These are phyloP conservation scores for Argentina anserina DNA, from an alignment of 306 rosid species.

Conservation along the genomic window DNA sequence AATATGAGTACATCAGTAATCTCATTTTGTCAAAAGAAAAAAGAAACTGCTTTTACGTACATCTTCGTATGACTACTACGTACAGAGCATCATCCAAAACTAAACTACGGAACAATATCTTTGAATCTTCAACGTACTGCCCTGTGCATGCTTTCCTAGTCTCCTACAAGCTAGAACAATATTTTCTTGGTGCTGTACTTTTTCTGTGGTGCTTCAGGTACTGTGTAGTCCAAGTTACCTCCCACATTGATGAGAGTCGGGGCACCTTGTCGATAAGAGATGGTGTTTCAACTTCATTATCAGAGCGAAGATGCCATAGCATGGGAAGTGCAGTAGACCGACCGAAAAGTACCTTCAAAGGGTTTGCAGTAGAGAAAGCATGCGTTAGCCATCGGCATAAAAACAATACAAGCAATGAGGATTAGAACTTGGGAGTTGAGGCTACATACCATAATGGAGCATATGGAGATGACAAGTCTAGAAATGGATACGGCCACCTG, in stretches of 20 bases:
- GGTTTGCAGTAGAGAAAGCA: not conserved
- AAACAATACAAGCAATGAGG: constrained; percentile 17
- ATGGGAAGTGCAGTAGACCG: constrained; percentile 81
- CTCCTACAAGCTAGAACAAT: constrained; percentile 9
- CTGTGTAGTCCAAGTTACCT: constrained; percentile 26
- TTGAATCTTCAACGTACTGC: not conserved
- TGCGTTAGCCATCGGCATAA: constrained; percentile 10
- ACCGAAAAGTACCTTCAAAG: constrained; percentile 73
- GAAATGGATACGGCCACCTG: constrained; percentile 99
- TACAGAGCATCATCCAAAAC: constrained; percentile 24
- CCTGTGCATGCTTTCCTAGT: not conserved
- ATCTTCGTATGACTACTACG: constrained; percentile 14
- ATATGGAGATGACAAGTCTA: constrained; percentile 76
- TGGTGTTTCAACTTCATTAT: constrained; percentile 77
- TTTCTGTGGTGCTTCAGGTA: constrained; percentile 15
- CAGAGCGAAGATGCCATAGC: constrained; percentile 80
- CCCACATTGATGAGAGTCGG: constrained; percentile 56
- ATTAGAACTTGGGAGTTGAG: not conserved
- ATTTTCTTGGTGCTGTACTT: not conserved
- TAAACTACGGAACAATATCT: constrained; percentile 6
- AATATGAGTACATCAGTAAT: too few species aligned
- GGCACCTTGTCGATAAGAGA: constrained; percentile 52
- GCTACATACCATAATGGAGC: constrained; percentile 74
- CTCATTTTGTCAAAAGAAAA: constrained; percentile 10
- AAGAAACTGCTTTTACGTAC: constrained; percentile 15